Evolutionary conservation across 352 stramenopile genomes (phyloP).

Genomic region (Achlya hypogyna): DNA sequence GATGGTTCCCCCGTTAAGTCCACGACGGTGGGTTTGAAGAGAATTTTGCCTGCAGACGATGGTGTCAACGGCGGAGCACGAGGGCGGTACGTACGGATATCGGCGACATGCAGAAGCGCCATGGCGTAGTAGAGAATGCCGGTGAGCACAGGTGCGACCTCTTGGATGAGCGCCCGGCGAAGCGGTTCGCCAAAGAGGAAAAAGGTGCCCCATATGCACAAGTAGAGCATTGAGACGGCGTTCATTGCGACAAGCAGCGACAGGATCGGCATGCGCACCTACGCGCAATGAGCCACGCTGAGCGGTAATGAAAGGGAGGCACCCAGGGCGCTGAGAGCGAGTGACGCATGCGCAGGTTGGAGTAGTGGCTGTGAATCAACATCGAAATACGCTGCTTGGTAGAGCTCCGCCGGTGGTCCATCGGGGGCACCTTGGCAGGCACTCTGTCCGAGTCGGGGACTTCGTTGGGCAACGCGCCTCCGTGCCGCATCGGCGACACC

Average conservation of each 20-base stretch:
- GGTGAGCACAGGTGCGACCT: not conserved
- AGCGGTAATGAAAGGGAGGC: too few species aligned
- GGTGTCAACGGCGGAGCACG: not conserved
- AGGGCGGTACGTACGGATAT: conserved; percentile 5
- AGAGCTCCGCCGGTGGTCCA: not conserved
- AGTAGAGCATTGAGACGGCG: conserved; percentile 6
- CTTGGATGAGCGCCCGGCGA: not conserved
- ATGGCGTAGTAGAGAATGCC: not conserved
- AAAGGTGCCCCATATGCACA: not conserved
- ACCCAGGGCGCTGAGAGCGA: not conserved
- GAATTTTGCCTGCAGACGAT: not conserved
- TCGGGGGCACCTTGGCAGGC: not conserved
- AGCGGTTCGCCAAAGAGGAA: conserved; percentile 3
- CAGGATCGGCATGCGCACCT: conserved; percentile 5
- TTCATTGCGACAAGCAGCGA: conserved; percentile 11
- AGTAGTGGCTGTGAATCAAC: not conserved
- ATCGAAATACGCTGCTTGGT: conserved; percentile 10
- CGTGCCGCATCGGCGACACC: too few species aligned
- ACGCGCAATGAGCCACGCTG: too few species aligned
- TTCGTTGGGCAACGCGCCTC: not conserved
- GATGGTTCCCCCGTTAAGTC: not conserved
- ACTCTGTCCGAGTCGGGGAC: not conserved
- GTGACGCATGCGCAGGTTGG: conserved; percentile 7
- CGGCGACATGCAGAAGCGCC: not conserved
- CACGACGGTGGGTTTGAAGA: not conserved